Evolutionary conservation across 148 eudicot species (phyloP).

Genomic region (Camellia japonica): DNA sequence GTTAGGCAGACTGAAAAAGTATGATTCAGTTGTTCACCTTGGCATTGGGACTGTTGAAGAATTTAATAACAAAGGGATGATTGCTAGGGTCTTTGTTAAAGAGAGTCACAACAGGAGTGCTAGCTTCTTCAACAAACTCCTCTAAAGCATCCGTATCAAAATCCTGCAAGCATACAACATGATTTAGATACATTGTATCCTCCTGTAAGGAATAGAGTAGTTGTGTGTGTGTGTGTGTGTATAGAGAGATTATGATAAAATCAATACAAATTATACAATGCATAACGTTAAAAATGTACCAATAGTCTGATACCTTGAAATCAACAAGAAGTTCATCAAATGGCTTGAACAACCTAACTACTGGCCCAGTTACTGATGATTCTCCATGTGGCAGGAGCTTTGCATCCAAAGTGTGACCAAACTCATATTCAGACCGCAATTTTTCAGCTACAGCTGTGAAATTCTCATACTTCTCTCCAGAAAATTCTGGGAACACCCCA

Average conservation of each 20-base stretch:
- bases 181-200: slow-evolving; percentile 1
- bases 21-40: slow-evolving; percentile 42
- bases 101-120: slow-evolving; percentile 54
- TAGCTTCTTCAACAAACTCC: slow-evolving; percentile 62
- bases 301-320: slow-evolving; percentile 40
- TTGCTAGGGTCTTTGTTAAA: slow-evolving; percentile 56
- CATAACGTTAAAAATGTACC: neutral
- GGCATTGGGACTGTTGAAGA: slow-evolving; percentile 53
- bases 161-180: slow-evolving; percentile 37
- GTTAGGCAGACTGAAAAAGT: neutral
- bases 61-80: slow-evolving; percentile 56
- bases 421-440: slow-evolving; percentile 69
- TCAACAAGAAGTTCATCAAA: slow-evolving; percentile 85
- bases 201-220: too few species aligned
- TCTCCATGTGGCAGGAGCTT: slow-evolving; percentile 74
- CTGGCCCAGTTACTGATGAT: slow-evolving; percentile 56
- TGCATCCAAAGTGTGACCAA: slow-evolving; percentile 74
- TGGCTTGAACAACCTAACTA: slow-evolving; percentile 76
- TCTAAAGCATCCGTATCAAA: slow-evolving; percentile 56
- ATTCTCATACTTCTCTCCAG: slow-evolving; percentile 75
- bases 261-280: neutral
- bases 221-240: too few species aligned
- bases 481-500: slow-evolving; percentile 73
- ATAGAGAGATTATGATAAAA: neutral
- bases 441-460: slow-evolving; percentile 70